Base-by-base conservation (phyloP, 2,329 filamentous ascomycete species). In the Cercospora sojina region DNA sequence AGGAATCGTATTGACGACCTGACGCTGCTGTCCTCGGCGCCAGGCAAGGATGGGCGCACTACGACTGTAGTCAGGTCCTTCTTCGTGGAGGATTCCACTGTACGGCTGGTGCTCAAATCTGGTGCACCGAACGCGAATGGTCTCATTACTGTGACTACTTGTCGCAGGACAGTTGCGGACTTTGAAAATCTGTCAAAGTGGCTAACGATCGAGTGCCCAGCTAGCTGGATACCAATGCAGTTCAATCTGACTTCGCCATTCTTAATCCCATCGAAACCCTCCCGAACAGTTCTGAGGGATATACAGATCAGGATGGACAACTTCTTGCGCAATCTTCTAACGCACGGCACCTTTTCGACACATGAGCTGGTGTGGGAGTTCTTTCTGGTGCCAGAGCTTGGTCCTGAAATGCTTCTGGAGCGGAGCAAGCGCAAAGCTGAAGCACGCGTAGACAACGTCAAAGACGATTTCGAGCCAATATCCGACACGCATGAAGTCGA, bases 361-460 rank as follows among this genome's bases (percentile, higher is more conserved):
- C 96, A 99, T 75, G 95, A 99, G 80, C 92, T 98, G 86, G 85
- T 99, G 2, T 99, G 95, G 96, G 95, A 99, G 74, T 99, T 99
- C 80, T 97, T 99, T 79, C 85, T 99, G 0, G 93, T 99, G 12
- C 95, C 95, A 1, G 95, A 99, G 72, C 87, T 99, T 59, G 92
- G 97, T 76, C 86, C 91, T 0, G 88, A 92, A 20, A 92, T 93
- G 87, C 94, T 98, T 85, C 90, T 91, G 62, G 90, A 96, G 77
- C 88, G 95, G 59, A 96, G 91, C 69, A 88, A 88, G 64, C 87
- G 93, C 68, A 99, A 99, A 79, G 91, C 92, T 3, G 90, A 93
- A 77, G 88, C 90, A 0, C 86, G 94, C 29, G 83, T 87, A 3
- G 95, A 99, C 75, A 93, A 89, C 64, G 90, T 99, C 35, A 87